Evolutionary conservation across 306 rosid species (phyloP).

Genomic region (Leucaena leucocephala): DNA sequence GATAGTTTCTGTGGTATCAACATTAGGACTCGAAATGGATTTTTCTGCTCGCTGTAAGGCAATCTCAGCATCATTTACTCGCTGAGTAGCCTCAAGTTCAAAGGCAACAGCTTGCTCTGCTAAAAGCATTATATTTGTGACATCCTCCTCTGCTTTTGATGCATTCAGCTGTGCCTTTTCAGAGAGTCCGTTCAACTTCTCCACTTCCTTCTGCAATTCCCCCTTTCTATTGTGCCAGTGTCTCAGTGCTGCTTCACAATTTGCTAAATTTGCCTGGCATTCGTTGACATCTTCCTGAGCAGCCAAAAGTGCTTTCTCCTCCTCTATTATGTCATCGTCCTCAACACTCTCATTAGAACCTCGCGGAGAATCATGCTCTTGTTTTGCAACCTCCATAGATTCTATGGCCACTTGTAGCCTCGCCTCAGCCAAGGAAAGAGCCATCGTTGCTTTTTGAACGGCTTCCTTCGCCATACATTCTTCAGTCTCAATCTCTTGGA

Average conservation of each 20-base stretch:
- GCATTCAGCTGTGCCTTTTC: constrained; percentile 73
- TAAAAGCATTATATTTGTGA: constrained; percentile 79
- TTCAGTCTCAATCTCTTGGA: constrained; percentile 72
- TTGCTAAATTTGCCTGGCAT: constrained; percentile 57
- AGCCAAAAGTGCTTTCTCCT: constrained; percentile 51
- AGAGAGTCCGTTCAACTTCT: constrained; percentile 70
- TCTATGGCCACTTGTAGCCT: constrained; percentile 84
- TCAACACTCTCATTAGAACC: constrained; percentile 46
- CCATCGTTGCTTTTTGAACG: constrained; percentile 85
- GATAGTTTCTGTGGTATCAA: constrained; percentile 49
- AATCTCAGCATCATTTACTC: constrained; percentile 79
- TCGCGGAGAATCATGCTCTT: constrained; percentile 40
- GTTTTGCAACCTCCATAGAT: constrained; percentile 61
- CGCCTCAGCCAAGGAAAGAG: constrained; percentile 97
- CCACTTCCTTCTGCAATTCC: constrained; percentile 87
- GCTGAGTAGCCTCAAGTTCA: constrained; percentile 85
- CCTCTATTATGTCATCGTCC: constrained; percentile 49
- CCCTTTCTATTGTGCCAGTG: constrained; percentile 66
- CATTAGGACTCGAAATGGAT: constrained; percentile 45
- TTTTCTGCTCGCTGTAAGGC: constrained; percentile 70
- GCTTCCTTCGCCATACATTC: constrained; percentile 81
- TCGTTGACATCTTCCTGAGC: constrained; percentile 70
- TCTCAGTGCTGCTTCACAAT: constrained; percentile 60
- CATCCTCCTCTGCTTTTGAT: constrained; percentile 88
- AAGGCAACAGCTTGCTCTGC: constrained; percentile 97